These are phyloP conservation scores for Pseudocercospora musae DNA, from an alignment of 2,329 filamentous ascomycete genomes.

Conservation along the genomic window DNA sequence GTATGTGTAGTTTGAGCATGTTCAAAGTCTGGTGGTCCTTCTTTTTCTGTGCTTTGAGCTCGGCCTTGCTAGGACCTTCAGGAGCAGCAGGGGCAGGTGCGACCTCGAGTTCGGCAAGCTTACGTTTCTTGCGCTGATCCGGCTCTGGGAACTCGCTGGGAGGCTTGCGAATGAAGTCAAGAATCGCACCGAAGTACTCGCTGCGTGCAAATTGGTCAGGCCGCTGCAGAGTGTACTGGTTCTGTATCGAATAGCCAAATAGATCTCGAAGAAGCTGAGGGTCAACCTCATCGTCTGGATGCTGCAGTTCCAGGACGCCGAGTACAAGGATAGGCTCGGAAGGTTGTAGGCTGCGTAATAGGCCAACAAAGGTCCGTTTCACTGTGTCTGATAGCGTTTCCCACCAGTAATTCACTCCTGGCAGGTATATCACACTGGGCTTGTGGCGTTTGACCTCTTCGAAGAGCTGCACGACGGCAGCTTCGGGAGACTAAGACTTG, in stretches of 20 bases:
- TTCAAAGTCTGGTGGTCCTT: constrained; percentile 82
- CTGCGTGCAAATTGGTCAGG: constrained; percentile 63
- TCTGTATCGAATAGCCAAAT: constrained; percentile 81
- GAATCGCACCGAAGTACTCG: constrained; percentile 74
- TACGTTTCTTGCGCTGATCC: constrained; percentile 78
- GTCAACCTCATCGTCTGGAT: constrained; percentile 52
- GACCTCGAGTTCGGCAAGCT: constrained; percentile 71
- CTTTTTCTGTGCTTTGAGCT: constrained; percentile 75
- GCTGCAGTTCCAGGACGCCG: constrained; percentile 68
- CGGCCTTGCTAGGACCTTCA: constrained; percentile 65
- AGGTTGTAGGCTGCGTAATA: constrained; percentile 78
- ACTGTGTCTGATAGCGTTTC: constrained; percentile 60
- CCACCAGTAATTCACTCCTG: constrained; percentile 86
- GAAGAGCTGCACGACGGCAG: constrained; percentile 85
- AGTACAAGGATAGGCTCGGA: constrained; percentile 87
- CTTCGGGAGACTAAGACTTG: constrained; percentile 61
- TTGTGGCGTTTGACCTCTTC: constrained; percentile 91
- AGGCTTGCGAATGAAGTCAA: constrained; percentile 72
- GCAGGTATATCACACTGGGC: constrained; percentile 92
- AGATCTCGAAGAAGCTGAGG: constrained; percentile 66
- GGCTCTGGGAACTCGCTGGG: constrained; percentile 86
- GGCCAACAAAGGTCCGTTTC: constrained; percentile 76
- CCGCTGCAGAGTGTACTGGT: constrained; percentile 65
- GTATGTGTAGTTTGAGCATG: constrained; percentile 79
- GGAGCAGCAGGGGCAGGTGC: constrained; percentile 60